Evolutionary conservation across 1,139 yeast species (phyloP), one percentile per base, ranked within the genome.

Genomic region (Barnettozyma hawaiiensis): DNA sequence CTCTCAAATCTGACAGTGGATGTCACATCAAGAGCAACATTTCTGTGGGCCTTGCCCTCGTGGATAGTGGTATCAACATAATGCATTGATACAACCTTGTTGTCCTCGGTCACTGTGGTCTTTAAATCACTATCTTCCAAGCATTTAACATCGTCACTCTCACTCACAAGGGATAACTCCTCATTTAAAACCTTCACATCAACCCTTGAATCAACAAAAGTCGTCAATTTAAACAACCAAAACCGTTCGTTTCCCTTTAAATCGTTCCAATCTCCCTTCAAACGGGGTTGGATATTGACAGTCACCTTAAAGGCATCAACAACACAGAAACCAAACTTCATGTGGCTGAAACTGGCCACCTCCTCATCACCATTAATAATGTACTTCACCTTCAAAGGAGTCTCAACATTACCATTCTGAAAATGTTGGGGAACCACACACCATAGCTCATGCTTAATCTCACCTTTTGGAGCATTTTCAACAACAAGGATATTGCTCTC

Each of bases 31-130:
- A 73, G 54, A 3, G 60, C 54, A 1, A 71, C 70, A 44, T 65
- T 71, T 39, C 78, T 55, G 45, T 69, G 71, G 0, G 70, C 60
- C 33, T 62, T 64, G 2, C 72, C 74, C 44, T 63, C 68, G 38
- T 61, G 64, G 46, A 73, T 69, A 8, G 73, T 66, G 4, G 78
- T 72, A 15, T 49, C 50, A 6, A 50, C 26, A 33, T 40, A 46
- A 29, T 50, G 52, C 23, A 47, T 43, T 9, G 43, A 41, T 12
- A 46, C 42, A 7, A 42, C 36, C 6, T 54, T 42, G 5, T 26
- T 35, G 7, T 43, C 46, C 8, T 39, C 37, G 0, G 29, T 32
- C 20, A 31, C 37, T n/a, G 7, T 28, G 3, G 24, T 35, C 15
- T 31, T 29, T 18, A 37, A 12, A 5, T 32, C 40, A 20, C 19